Conservation (phyloP, 805 yeast species). For the Soucietia sequanensis region DNA sequence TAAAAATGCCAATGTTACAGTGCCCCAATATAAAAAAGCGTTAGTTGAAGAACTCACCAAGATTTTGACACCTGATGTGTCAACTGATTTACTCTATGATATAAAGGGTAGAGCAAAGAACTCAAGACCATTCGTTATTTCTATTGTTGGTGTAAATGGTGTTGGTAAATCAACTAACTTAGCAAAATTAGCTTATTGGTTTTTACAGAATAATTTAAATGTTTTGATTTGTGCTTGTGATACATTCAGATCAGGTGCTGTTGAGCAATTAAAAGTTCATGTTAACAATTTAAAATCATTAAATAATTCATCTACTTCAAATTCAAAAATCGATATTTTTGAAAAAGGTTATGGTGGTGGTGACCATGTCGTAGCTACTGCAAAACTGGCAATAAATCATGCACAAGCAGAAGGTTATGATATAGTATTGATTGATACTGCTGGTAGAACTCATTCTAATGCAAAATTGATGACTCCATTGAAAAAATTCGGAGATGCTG, state of each 20-base stretch:
- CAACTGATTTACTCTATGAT: slow-evolving; percentile 81
- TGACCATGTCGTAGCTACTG: slow-evolving; percentile 88
- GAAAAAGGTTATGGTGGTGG: slow-evolving; percentile 98
- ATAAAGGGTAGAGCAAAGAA: slow-evolving; percentile 49
- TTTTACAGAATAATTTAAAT: slow-evolving; percentile 80
- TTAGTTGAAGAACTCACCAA: slow-evolving; percentile 69
- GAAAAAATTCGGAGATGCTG: slow-evolving; percentile 92
- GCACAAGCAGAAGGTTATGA: slow-evolving; percentile 73
- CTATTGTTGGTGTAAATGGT: slow-evolving; percentile 97
- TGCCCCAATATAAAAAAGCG: slow-evolving; percentile 62
- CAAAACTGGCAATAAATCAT: slow-evolving; percentile 82
- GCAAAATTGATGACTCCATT: slow-evolving; percentile 93
- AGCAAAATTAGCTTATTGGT: slow-evolving; percentile 94
- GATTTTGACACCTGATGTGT: slow-evolving; percentile 86
- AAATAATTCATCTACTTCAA: slow-evolving; percentile 48
- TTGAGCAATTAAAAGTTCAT: slow-evolving; percentile 94
- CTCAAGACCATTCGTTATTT: slow-evolving; percentile 81
- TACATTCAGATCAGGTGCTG: slow-evolving; percentile 97
- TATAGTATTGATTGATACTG: slow-evolving; percentile 91
- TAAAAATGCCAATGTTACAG: slow-evolving; percentile 69
- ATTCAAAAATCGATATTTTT: slow-evolving; percentile 65
- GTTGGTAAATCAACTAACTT: slow-evolving; percentile 96
- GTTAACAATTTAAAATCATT: slow-evolving; percentile 77
- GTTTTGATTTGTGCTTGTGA: slow-evolving; percentile 96
- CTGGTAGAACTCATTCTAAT: slow-evolving; percentile 96